Evolutionary conservation across 441 rosid species (phyloP), one percentile per base, ranked within the genome.

Genomic region (Mallotus repandus): DNA sequence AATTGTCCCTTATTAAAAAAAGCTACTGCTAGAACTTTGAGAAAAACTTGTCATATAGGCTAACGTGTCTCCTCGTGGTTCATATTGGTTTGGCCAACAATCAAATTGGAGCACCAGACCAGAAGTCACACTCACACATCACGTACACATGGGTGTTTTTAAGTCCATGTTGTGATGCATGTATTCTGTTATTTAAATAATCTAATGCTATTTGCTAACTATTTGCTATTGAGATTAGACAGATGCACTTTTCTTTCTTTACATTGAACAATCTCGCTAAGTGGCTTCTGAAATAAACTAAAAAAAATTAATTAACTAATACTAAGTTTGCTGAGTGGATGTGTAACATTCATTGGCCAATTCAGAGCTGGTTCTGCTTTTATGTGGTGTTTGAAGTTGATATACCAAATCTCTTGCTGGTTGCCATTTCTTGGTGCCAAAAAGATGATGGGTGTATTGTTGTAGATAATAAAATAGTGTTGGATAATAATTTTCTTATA

Each of bases 341-440:
- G 58, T 66, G 69, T 76, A 59, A 65, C 52, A 71, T 72, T 77
- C 62, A 52, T 78, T 70, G 81, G 81, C 76, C 80, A 80, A 63
- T 52, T 22, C 9, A n/a, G 49, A 63, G 71, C 67, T 66, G 45
- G 73, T 52, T 63, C 22, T 74, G 67, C 56, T 71, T 53, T 25
- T 45, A 35, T 58, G 41, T 32, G 72, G 43, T 74, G 57, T 65
- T 46, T 66, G 78, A 63, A 49, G 67, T 65, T 65, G 68, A 75
- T 57, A 45, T n/a, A 58, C 48, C 74, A 66, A 71, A 61, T 50
- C 70, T 55, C 73, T 68, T 38, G 55, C 52, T 71, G 63, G 79
- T 76, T 75, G 70, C 56, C 80, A 73, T 67, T 64, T 76, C 68
- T 66, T 56, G 50, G 53, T 70, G 29, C 49, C 64, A 21, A 29